Evolutionary conservation across 2,329 filamentous ascomycete species (phyloP).

Genomic region (Raffaelea arxii): DNA sequence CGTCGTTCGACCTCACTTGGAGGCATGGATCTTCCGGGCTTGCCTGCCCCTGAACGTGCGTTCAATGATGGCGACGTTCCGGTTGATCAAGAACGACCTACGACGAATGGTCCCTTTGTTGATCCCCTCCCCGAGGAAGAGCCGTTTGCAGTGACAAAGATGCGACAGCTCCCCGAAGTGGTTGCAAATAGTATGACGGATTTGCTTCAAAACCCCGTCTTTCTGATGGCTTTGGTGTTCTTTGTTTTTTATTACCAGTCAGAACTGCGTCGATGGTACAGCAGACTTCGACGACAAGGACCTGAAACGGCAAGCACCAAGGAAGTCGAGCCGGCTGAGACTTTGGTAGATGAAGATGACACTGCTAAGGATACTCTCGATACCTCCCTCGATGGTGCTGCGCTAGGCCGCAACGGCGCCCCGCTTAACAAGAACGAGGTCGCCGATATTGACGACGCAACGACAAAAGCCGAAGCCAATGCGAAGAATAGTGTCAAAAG

Average conservation of each 20-base stretch:
- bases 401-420: no score
- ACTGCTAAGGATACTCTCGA: not conserved
- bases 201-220: constrained; percentile 44
- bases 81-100: no score
- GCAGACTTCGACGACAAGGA: constrained; percentile 4
- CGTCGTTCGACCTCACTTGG: not conserved
- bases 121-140: constrained; percentile 10
- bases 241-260: constrained; percentile 31
- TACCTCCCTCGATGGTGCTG: not conserved
- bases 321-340: not conserved
- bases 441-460: no score
- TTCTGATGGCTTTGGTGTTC: constrained; percentile 35
- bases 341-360: not conserved
- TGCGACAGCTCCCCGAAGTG: constrained; percentile 40
- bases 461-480: no score
- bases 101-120: no score
- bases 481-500: no score
- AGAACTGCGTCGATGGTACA: constrained; percentile 14
- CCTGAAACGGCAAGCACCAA: not conserved
- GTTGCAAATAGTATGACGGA: constrained; percentile 42
- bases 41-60: no score
- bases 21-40: not conserved
- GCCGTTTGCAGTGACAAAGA: constrained; percentile 37
- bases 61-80: no score
- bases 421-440: no score